Percentiles rank a stretch among this genome's conserved stretches.
These are phyloP conservation scores for Penicillium janthinellum DNA, from an alignment of 2,329 filamentous ascomycete genomes.

Conservation along the genomic window DNA sequence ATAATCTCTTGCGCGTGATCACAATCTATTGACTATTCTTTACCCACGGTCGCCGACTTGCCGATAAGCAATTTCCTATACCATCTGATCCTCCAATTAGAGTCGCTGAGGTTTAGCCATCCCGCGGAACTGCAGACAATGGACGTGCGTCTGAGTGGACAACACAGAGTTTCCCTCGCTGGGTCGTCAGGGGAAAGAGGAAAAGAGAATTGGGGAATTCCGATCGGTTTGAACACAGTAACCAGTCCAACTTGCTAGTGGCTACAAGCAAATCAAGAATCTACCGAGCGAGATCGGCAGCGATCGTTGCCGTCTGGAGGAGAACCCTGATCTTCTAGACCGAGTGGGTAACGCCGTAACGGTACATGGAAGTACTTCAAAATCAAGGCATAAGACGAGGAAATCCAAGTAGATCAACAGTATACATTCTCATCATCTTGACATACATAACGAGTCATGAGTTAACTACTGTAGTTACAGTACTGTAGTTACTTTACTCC, in stretches of 20 bases:
- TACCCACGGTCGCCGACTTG: background rate
- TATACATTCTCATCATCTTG: slow-evolving; percentile 9
- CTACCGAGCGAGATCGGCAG: slow-evolving; percentile 5
- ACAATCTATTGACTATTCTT: background rate
- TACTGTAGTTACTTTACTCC: no score
- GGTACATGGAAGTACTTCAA: slow-evolving; percentile 4
- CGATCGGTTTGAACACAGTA: background rate
- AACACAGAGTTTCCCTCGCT: background rate
- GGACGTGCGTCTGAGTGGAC: slow-evolving; percentile 21
- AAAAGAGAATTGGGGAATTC: background rate
- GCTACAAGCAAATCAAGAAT: background rate
- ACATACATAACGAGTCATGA: no score
- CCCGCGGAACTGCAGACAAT: slow-evolving; percentile 18
- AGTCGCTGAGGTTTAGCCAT: slow-evolving; percentile 4
- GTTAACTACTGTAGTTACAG: no score
- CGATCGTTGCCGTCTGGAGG: background rate
- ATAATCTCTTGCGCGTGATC: background rate
- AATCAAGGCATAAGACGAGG: background rate
- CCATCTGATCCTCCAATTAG: slow-evolving; percentile 3
- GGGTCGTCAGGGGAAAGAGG: slow-evolving; percentile 7
- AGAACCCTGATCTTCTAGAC: background rate
- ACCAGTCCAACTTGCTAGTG: no score
- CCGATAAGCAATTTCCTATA: background rate
- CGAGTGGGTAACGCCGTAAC: background rate
- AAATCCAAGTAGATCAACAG: slow-evolving; percentile 4